These are phyloP conservation scores for Calonectria ilicicola DNA, from an alignment of 2,329 filamentous ascomycete species.

Conservation along the genomic window DNA sequence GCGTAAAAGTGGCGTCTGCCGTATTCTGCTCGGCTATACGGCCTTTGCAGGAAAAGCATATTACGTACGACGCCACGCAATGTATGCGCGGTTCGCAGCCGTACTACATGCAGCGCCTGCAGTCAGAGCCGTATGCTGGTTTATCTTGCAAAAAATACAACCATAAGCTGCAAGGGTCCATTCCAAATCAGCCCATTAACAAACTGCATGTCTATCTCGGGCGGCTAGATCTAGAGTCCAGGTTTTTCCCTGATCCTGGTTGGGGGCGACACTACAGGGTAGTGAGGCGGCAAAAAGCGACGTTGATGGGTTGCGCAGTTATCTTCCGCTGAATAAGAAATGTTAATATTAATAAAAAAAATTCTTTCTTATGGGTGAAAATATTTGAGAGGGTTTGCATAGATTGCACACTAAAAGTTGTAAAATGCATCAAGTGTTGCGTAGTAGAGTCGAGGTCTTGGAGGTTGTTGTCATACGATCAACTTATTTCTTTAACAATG, in stretches of 20 bases:
- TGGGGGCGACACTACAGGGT: background rate
- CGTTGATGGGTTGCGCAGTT: background rate
- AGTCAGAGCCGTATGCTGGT: too few species aligned
- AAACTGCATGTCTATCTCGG: background rate
- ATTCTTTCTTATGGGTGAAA: background rate
- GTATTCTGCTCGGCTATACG: background rate
- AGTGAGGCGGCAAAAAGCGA: background rate
- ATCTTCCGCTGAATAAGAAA: background rate
- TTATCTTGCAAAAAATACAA: background rate
- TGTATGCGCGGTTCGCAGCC: background rate
- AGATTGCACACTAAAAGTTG: too few species aligned
- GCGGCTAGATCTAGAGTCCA: background rate
- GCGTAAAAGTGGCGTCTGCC: background rate
- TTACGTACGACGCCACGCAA: conserved; percentile 4
- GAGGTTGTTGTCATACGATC: too few species aligned
- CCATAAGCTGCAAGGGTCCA: background rate
- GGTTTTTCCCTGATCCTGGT: background rate
- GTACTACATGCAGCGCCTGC: background rate
- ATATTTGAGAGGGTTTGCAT: background rate
- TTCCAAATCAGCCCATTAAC: background rate
- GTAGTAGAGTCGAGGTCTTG: too few species aligned
- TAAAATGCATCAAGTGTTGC: too few species aligned
- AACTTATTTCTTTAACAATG: too few species aligned
- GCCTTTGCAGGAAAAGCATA: background rate
- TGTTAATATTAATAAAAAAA: background rate